These are phyloP conservation scores for Astrocystis sublimbata DNA, from an alignment of 495 filamentous ascomycete genomes.

Conservation along the genomic window DNA sequence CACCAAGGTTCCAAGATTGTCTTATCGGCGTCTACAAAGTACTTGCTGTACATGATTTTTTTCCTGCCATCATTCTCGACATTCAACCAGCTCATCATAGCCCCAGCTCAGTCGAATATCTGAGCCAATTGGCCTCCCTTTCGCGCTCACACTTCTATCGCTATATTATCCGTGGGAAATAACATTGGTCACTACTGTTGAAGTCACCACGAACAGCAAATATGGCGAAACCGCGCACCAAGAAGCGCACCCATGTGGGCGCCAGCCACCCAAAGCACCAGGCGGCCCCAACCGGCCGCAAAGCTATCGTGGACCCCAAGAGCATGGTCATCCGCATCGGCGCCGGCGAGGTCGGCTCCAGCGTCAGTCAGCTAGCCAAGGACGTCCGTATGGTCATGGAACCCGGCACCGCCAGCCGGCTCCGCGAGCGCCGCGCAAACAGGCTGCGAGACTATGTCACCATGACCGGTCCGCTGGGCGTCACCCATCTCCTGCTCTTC, in stretches of 20 bases:
- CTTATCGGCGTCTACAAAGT: slow-evolving; percentile 14
- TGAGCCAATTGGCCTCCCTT: neutral
- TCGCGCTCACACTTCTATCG: neutral
- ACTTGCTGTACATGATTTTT: slow-evolving; percentile 15
- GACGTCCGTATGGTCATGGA: slow-evolving; percentile 96
- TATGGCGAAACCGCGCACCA: slow-evolving; percentile 82
- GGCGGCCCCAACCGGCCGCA: slow-evolving; percentile 27
- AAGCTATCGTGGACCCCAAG: slow-evolving; percentile 69
- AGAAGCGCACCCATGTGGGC: slow-evolving; percentile 84
- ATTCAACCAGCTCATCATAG: neutral
- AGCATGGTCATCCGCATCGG: slow-evolving; percentile 98
- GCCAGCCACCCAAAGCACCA: slow-evolving; percentile 61
- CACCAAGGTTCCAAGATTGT: slow-evolving; percentile 12
- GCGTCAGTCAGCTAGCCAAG: slow-evolving; percentile 85
- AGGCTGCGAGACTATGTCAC: slow-evolving; percentile 88
- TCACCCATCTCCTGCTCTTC: slow-evolving; percentile 92
- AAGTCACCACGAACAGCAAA: no score
- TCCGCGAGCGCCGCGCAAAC: slow-evolving; percentile 89
- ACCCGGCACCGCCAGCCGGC: slow-evolving; percentile 82
- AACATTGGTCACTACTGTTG: neutral
- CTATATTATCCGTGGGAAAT: neutral
- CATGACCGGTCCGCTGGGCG: slow-evolving; percentile 93
- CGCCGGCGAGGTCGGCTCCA: slow-evolving; percentile 88
- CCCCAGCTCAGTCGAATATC: neutral
- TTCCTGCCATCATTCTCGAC: neutral